Evolutionary conservation across 768 basidiomycete genomes (phyloP).

Genomic region (Clathrus columnatus): DNA sequence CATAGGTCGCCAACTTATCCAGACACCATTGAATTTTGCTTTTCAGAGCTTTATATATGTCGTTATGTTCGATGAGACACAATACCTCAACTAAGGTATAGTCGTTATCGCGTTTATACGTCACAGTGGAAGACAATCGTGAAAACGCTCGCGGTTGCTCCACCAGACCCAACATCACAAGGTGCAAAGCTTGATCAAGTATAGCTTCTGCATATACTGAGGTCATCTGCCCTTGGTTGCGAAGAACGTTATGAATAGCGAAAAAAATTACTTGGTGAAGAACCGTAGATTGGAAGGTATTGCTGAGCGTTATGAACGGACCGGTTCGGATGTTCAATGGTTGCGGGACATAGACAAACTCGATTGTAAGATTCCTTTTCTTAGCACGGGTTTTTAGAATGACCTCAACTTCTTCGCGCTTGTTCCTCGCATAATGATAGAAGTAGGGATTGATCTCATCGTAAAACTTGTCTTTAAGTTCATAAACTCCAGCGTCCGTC

Average conservation of each 20-base stretch:
- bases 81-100: slow-evolving; percentile 64
- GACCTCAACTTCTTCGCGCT: slow-evolving; percentile 83
- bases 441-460: slow-evolving; percentile 94
- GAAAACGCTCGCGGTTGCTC: slow-evolving; percentile 60
- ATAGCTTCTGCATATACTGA: slow-evolving; percentile 73
- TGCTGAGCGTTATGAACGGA: slow-evolving; percentile 59
- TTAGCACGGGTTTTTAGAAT: slow-evolving; percentile 58
- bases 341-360: slow-evolving; percentile 71
- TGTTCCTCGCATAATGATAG: slow-evolving; percentile 90
- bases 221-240: slow-evolving; percentile 51
- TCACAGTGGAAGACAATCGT: slow-evolving; percentile 40
- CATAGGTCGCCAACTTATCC: slow-evolving; percentile 43
- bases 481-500: slow-evolving; percentile 78
- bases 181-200: slow-evolving; percentile 79
- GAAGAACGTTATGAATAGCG: slow-evolving; percentile 57
- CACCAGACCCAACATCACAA: slow-evolving; percentile 78
- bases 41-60: slow-evolving; percentile 64
- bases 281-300: slow-evolving; percentile 58
- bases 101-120: slow-evolving; percentile 39
- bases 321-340: slow-evolving; percentile 54
- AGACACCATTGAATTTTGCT: slow-evolving; percentile 73
- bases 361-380: slow-evolving; percentile 50
- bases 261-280: slow-evolving; percentile 80
- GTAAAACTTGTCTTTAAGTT: slow-evolving; percentile 73
- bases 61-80: slow-evolving; percentile 69